phyloP scores from a whole-genome alignment of 352 stramenopile genomes.

The Globisporangium takayamanum region DNA sequence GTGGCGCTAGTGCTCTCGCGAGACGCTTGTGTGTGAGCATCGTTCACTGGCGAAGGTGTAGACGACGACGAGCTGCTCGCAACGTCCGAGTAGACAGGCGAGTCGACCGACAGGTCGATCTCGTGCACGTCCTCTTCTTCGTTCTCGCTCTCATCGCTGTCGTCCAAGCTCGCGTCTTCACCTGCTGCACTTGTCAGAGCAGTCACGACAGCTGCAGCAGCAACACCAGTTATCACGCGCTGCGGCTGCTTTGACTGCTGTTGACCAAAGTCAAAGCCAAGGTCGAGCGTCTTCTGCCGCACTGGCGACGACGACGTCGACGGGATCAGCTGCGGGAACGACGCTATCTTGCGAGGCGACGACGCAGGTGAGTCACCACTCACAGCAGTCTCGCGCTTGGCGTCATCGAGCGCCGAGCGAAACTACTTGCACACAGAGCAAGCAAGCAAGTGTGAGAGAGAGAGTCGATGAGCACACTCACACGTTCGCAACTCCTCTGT shows the following conservation, averaged over 20 bases:
- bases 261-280: not conserved
- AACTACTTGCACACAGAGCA: slow-evolving; percentile 3
- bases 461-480: not conserved
- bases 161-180: not conserved
- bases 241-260: not conserved
- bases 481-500: not conserved
- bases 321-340: slow-evolving; percentile 17
- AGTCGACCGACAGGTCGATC: slow-evolving; percentile 6
- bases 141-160: slow-evolving; percentile 4
- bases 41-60: not conserved
- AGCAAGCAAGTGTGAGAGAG: not conserved
- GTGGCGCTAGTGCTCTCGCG: not conserved
- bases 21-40: no score
- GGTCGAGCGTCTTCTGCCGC: not conserved
- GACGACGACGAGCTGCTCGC: slow-evolving; percentile 6
- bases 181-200: not conserved
- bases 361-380: not conserved
- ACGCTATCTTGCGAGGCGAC: slow-evolving; percentile 24
- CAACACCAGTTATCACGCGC: no score
- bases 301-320: slow-evolving; percentile 6
- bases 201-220: not conserved
- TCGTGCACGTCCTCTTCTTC: slow-evolving; percentile 6
- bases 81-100: slow-evolving; percentile 8
- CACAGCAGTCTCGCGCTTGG: not conserved
- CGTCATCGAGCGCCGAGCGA: slow-evolving; percentile 14